These are phyloP conservation scores for Podospora appendiculata DNA, from an alignment of 495 filamentous ascomycete genomes.

Conservation along the genomic window DNA sequence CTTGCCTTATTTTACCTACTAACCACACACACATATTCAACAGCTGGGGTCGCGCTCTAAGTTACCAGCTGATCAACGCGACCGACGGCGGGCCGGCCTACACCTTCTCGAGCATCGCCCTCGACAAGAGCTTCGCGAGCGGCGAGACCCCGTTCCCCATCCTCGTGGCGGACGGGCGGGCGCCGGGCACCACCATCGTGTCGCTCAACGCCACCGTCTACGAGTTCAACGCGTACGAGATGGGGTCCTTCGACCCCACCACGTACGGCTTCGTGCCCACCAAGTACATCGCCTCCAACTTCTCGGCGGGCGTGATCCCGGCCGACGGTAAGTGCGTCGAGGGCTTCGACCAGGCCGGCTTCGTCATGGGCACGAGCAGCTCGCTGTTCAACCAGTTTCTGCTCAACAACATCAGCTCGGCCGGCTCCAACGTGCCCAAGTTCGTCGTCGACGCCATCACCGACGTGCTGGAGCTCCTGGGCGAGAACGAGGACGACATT, in stretches of 20 bases:
- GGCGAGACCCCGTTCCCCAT: slow-evolving; percentile 78
- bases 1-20: too few relatives aligned
- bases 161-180: slow-evolving; percentile 66
- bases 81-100: slow-evolving; percentile 67
- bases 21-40: not conserved
- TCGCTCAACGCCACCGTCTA: slow-evolving; percentile 72
- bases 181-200: slow-evolving; percentile 56
- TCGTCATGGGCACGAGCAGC: slow-evolving; percentile 83
- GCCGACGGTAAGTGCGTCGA: slow-evolving; percentile 55
- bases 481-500: slow-evolving; percentile 61
- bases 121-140: slow-evolving; percentile 55
- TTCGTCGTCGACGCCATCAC: slow-evolving; percentile 44
- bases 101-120: slow-evolving; percentile 83
- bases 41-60: slow-evolving; percentile 67
- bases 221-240: slow-evolving; percentile 84
- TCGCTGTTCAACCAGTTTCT: slow-evolving; percentile 78
- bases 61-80: slow-evolving; percentile 77
- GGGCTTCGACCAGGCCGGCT: slow-evolving; percentile 83
- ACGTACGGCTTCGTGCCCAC: slow-evolving; percentile 71
- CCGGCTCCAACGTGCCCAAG: slow-evolving; percentile 38
- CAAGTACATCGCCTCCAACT: slow-evolving; percentile 72
- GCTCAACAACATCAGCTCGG: slow-evolving; percentile 45
- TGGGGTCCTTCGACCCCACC: slow-evolving; percentile 78
- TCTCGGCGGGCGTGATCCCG: slow-evolving; percentile 54
- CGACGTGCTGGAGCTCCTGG: slow-evolving; percentile 47